Conservation (phyloP, 2,329 filamentous ascomycete genomes). For the Penicillium occitanis region DNA sequence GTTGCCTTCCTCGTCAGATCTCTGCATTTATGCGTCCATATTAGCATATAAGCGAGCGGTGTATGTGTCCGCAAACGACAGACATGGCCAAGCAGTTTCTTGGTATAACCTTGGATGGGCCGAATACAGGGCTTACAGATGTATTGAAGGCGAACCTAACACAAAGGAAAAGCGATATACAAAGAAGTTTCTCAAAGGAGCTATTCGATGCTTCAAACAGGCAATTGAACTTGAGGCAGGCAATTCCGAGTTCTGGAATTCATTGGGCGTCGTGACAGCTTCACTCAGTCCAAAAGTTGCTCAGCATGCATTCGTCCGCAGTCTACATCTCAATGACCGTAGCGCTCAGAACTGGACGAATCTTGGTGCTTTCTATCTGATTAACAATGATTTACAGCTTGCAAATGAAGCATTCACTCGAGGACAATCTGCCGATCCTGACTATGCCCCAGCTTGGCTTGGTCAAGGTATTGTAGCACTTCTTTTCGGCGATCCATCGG, state of each 20-base stretch:
- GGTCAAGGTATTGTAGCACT: constrained; percentile 86
- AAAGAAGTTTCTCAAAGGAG: constrained; percentile 71
- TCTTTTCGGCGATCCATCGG: constrained; percentile 68
- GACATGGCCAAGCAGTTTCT: constrained; percentile 88
- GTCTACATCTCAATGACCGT: constrained; percentile 86
- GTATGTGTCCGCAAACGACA: constrained; percentile 67
- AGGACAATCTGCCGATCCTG: constrained; percentile 90
- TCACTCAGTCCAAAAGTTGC: constrained; percentile 81
- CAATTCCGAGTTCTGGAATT: constrained; percentile 96
- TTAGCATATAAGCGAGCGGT: constrained; percentile 87
- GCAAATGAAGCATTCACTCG: constrained; percentile 87
- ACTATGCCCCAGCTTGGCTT: constrained; percentile 90
- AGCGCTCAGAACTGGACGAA: constrained; percentile 88
- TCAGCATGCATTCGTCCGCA: constrained; percentile 90
- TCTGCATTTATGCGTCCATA: constrained; percentile 69
- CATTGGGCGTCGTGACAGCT: constrained; percentile 86
- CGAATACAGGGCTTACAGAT: constrained; percentile 76
- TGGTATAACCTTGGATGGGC: constrained; percentile 98
- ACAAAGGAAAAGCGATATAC: constrained; percentile 51
- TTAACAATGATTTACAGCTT: constrained; percentile 80
- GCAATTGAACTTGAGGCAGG: constrained; percentile 93
- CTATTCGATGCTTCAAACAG: constrained; percentile 88
- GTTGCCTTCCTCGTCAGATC: constrained; percentile 42
- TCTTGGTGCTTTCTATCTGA: constrained; percentile 77
- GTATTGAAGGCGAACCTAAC: constrained; percentile 50